Conservation (phyloP, 352 stramenopile species). For the Phytophthora sp. region DNA sequence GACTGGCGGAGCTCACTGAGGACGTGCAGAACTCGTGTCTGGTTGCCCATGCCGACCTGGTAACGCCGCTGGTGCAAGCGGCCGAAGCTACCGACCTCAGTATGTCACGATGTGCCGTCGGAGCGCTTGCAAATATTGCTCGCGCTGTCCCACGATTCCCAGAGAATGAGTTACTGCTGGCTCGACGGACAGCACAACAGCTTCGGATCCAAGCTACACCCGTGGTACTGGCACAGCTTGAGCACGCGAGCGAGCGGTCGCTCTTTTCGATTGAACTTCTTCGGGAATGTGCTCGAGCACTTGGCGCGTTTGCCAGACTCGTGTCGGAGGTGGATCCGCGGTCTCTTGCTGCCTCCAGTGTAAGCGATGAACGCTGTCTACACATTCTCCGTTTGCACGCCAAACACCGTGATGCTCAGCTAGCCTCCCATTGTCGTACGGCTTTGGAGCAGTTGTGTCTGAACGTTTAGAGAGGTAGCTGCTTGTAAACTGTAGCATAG, state of each 20-base stretch:
- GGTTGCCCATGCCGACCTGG: constrained; percentile 60
- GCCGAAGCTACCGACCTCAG: constrained; percentile 58
- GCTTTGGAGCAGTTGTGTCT: constrained; percentile 51
- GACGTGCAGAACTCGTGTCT: constrained; percentile 66
- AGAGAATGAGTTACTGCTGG: constrained; percentile 45
- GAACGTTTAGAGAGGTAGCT: constrained; percentile 26
- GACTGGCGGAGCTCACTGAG: constrained; percentile 73
- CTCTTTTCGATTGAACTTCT: constrained; percentile 75
- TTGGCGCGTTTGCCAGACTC: constrained; percentile 59
- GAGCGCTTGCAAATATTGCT: constrained; percentile 72
- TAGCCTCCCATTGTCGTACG: constrained; percentile 60
- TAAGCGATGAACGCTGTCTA: constrained; percentile 36
- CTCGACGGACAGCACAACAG: constrained; percentile 42
- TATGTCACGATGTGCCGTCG: constrained; percentile 76
- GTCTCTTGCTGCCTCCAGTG: constrained; percentile 20
- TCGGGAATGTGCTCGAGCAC: constrained; percentile 71
- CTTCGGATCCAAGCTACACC: constrained; percentile 53
- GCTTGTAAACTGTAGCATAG: constrained; percentile 27
- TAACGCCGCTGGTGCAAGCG: constrained; percentile 54
- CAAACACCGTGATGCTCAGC: constrained; percentile 70
- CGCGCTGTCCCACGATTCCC: constrained; percentile 58
- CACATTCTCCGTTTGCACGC: constrained; percentile 55
- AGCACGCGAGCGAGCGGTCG: constrained; percentile 49
- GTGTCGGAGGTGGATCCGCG: constrained; percentile 40
- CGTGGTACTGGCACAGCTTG: constrained; percentile 52